Percentiles rank a stretch among this genome's conserved stretches.
Evolutionary conservation across 163 green algal species (phyloP).

Genomic region (Volvox carteri): DNA sequence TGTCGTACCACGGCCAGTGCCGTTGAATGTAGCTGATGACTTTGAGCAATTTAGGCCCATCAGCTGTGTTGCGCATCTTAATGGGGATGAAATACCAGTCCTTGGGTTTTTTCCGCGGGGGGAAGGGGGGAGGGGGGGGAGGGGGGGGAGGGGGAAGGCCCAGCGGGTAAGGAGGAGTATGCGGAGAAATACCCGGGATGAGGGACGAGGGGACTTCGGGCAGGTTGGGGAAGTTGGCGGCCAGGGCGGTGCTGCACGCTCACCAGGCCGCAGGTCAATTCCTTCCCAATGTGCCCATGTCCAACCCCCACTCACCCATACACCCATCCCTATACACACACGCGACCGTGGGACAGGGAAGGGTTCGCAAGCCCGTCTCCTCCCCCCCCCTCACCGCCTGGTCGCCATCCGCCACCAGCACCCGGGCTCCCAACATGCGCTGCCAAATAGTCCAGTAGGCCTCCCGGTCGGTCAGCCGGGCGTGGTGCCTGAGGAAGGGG

Average conservation of each 20-base stretch:
- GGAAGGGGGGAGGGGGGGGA: background rate
- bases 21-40: conserved; percentile 19
- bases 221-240: too few relatives aligned
- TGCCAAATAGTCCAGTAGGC: conserved; percentile 26
- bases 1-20: conserved; percentile 58
- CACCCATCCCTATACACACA: too few relatives aligned
- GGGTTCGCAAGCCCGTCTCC: too few relatives aligned
- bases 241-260: too few relatives aligned
- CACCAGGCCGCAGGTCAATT: too few relatives aligned
- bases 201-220: too few relatives aligned
- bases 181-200: background rate
- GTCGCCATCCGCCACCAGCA: conserved; percentile 31
- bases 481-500: conserved; percentile 30
- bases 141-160: background rate
- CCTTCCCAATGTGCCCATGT: too few relatives aligned
- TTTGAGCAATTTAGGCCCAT: conserved; percentile 38
- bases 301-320: too few relatives aligned
- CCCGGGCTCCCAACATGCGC: conserved; percentile 33
- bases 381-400: conserved; percentile 48
- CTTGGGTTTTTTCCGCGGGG: too few relatives aligned
- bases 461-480: background rate
- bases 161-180: background rate
- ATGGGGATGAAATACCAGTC: conserved; percentile 50
- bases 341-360: too few relatives aligned
- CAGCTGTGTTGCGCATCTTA: background rate